These are phyloP conservation scores for Proliferodiscus dingleyae DNA, from an alignment of 2,329 filamentous ascomycete species.

Conservation along the genomic window DNA sequence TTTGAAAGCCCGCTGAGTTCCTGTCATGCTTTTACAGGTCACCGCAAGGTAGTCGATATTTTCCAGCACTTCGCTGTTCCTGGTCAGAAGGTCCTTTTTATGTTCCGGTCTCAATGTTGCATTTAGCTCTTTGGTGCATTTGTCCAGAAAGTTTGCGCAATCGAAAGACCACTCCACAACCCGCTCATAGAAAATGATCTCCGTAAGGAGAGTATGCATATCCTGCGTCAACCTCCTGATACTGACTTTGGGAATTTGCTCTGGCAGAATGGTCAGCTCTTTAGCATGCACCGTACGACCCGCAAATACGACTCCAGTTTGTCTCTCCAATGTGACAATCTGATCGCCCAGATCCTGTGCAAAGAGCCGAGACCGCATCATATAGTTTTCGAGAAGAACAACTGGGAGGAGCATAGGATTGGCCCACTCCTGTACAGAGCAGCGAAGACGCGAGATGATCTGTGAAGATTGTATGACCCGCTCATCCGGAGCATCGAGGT, in stretches of 20 bases:
- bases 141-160: neutral
- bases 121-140: neutral
- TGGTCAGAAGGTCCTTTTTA: neutral
- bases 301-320: conserved; percentile 6
- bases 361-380: neutral
- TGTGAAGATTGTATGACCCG: conserved; percentile 1
- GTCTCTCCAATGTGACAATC: neutral
- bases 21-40: neutral
- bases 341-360: conserved; percentile 2
- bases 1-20: neutral
- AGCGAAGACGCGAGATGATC: neutral
- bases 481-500: neutral
- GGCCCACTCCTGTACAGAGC: neutral
- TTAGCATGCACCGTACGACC: neutral
- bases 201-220: conserved; percentile 4
- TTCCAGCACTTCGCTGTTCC: neutral
- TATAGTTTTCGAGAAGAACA: neutral
- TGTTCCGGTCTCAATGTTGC: neutral
- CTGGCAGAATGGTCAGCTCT: neutral
- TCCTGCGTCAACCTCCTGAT: conserved; percentile 2
- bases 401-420: conserved; percentile 1
- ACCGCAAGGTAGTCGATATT: neutral
- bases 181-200: conserved; percentile 4
- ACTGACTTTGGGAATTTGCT: conserved; percentile 1
- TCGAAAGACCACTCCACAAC: conserved; percentile 2